A percentile compares a stretch with the other conserved stretches of the same genome.
These are phyloP conservation scores for Sclerotinia sclerotiorum DNA, from an alignment of 2,329 filamentous ascomycete species.

Conservation along the genomic window DNA sequence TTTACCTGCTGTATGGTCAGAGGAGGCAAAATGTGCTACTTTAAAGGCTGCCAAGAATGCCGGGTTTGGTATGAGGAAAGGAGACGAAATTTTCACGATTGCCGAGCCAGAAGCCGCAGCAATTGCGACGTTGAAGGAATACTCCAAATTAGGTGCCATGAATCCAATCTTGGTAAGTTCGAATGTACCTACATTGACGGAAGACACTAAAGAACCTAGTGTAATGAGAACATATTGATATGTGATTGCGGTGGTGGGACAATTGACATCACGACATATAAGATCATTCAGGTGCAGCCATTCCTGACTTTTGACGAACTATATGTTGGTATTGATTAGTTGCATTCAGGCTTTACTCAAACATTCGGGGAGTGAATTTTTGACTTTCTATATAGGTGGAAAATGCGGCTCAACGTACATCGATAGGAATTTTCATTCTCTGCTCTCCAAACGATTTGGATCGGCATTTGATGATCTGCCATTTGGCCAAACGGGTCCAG, in stretches of 20 bases:
- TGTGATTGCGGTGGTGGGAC: slow-evolving; percentile 37
- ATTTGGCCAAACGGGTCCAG: slow-evolving; percentile 28
- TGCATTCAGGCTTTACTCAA: not conserved
- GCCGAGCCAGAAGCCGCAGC: slow-evolving; percentile 37
- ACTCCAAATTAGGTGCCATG: slow-evolving; percentile 7
- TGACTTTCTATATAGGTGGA: slow-evolving; percentile 26
- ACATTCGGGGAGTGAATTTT: not conserved
- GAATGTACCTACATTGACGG: not conserved
- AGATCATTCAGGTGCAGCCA: slow-evolving; percentile 27
- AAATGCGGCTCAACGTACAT: slow-evolving; percentile 36
- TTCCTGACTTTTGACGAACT: slow-evolving; percentile 31
- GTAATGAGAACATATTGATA: slow-evolving; percentile 30
- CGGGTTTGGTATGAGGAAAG: slow-evolving; percentile 28
- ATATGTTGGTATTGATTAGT: slow-evolving; percentile 23
- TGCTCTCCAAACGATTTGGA: slow-evolving; percentile 32
- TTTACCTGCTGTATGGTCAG: slow-evolving; percentile 36
- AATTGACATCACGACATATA: slow-evolving; percentile 36
- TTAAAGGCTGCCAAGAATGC: slow-evolving; percentile 31
- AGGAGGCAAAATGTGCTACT: slow-evolving; percentile 35
- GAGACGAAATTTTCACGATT: slow-evolving; percentile 32
- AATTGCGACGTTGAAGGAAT: slow-evolving; percentile 30
- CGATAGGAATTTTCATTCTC: slow-evolving; percentile 32
- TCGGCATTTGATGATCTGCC: slow-evolving; percentile 27
- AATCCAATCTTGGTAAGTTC: slow-evolving; percentile 28
- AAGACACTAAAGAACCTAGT: slow-evolving; percentile 21